Conservation (phyloP, 2,329 filamentous ascomycete species). For the Penicillium sp. region DNA sequence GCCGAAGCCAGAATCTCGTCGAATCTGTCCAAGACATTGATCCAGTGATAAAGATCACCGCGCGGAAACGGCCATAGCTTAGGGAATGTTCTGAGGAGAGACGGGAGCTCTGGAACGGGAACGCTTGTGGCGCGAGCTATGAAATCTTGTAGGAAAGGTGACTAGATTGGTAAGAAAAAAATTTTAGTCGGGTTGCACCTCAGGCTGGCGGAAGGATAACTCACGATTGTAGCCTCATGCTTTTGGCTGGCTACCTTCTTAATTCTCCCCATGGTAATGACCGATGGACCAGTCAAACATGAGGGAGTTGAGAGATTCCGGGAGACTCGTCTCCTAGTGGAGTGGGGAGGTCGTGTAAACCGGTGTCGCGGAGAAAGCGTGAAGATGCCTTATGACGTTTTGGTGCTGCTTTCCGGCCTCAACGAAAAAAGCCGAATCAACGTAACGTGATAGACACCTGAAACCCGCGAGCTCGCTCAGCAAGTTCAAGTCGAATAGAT, state of each 20-base stretch:
- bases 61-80: slow-evolving; percentile 92
- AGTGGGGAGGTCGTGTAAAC: slow-evolving; percentile 29
- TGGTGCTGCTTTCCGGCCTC: slow-evolving; percentile 30
- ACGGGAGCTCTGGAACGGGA: slow-evolving; percentile 74
- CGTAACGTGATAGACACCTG: slow-evolving; percentile 10
- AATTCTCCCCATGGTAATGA: slow-evolving; percentile 53
- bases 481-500: background rate
- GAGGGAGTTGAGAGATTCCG: slow-evolving; percentile 34
- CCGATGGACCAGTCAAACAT: slow-evolving; percentile 42
- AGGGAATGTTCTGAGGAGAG: slow-evolving; percentile 77
- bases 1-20: slow-evolving; percentile 84
- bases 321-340: slow-evolving; percentile 32
- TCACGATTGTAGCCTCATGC: slow-evolving; percentile 54
- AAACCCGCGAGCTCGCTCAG: background rate
- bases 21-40: slow-evolving; percentile 88
- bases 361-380: slow-evolving; percentile 33
- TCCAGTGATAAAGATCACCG: slow-evolving; percentile 98
- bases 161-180: slow-evolving; percentile 56
- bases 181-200: slow-evolving; percentile 22
- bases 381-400: slow-evolving; percentile 43
- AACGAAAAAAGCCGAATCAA: slow-evolving; percentile 27
- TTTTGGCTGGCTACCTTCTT: slow-evolving; percentile 55
- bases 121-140: slow-evolving; percentile 65
- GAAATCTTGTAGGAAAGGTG: slow-evolving; percentile 82
- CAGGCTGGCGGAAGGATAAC: slow-evolving; percentile 24